phyloP scores from a whole-genome alignment of 441 rosid genomes.

The Melastoma candidum region DNA sequence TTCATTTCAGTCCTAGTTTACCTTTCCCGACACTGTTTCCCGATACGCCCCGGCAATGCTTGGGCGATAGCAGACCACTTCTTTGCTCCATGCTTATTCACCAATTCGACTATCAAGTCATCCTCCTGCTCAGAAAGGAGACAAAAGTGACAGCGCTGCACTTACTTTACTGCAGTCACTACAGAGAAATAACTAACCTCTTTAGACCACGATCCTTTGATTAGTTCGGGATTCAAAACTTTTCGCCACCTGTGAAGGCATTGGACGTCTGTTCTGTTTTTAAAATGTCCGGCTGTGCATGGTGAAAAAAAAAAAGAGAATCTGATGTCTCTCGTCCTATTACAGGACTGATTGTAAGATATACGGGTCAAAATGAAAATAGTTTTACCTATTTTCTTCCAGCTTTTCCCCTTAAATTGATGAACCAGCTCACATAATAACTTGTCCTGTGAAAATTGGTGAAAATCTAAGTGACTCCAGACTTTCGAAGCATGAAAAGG shows the following conservation, averaged over 20 bases:
- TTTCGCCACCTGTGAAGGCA: slow-evolving; percentile 39
- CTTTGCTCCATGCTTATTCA: slow-evolving; percentile 23
- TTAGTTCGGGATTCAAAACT: slow-evolving; percentile 32
- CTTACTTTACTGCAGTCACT: too few relatives aligned
- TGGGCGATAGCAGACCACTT: slow-evolving; percentile 39
- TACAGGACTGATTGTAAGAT: too few relatives aligned
- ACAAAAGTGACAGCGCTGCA: neutral
- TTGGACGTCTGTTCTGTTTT: slow-evolving; percentile 21
- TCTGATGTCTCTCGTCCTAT: too few relatives aligned
- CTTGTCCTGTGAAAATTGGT: neutral
- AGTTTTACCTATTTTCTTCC: slow-evolving; percentile 3
- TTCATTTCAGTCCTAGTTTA: slow-evolving; percentile 3
- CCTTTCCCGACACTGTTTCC: slow-evolving; percentile 57
- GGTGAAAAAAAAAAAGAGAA: too few relatives aligned
- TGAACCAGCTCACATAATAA: slow-evolving; percentile 1
- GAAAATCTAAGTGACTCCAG: too few relatives aligned
- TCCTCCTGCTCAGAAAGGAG: slow-evolving; percentile 23
- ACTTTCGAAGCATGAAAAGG: too few relatives aligned
- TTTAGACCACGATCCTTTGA: slow-evolving; percentile 38
- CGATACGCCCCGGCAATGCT: slow-evolving; percentile 31
- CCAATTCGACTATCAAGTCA: slow-evolving; percentile 20
- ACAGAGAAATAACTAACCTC: slow-evolving; percentile 15
- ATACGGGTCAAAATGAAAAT: neutral
- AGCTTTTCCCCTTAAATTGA: slow-evolving; percentile 1
- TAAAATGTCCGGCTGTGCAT: slow-evolving; percentile 18